Conservation (phyloP, 768 basidiomycete genomes). For the Mycena sanguinolenta region DNA sequence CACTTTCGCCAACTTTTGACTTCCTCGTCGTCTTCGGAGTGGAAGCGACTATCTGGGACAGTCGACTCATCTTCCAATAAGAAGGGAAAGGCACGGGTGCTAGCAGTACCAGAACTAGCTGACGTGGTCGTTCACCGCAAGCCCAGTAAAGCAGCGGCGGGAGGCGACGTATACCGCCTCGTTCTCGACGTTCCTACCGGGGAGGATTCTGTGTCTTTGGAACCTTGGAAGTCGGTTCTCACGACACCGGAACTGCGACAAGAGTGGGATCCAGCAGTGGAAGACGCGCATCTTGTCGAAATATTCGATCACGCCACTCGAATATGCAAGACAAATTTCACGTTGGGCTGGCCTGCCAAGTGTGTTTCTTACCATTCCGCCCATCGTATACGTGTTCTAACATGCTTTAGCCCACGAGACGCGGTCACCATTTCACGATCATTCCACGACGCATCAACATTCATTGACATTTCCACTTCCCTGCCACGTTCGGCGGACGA, state of each 20-base stretch:
- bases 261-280: conserved; percentile 96
- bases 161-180: conserved; percentile 85
- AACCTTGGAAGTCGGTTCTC: conserved; percentile 85
- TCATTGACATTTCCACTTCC: conserved; percentile 94
- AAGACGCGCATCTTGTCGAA: conserved; percentile 85
- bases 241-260: conserved; percentile 89
- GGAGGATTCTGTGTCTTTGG: conserved; percentile 76
- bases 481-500: conserved; percentile 92
- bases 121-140: conserved; percentile 87
- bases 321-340: conserved; percentile 91
- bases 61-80: conserved; percentile 54
- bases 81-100: conserved; percentile 73
- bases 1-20: conserved; percentile 85
- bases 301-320: conserved; percentile 88
- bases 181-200: conserved; percentile 80
- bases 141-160: conserved; percentile 71
- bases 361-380: conserved; percentile 57
- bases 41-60: conserved; percentile 81
- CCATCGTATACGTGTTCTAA: conserved; percentile 27
- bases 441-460: conserved; percentile 82
- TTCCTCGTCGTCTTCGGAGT: conserved; percentile 76
- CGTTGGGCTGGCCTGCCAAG: conserved; percentile 97
- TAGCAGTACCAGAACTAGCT: conserved; percentile 68
- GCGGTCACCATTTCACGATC: conserved; percentile 93
- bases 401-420: conserved; percentile 82